A percentile compares a stretch with the other conserved stretches of the same genome.
Evolutionary conservation across 192 early-diverging fungal genomes (phyloP).

Genomic region (Thoreauomyces humboldtii): DNA sequence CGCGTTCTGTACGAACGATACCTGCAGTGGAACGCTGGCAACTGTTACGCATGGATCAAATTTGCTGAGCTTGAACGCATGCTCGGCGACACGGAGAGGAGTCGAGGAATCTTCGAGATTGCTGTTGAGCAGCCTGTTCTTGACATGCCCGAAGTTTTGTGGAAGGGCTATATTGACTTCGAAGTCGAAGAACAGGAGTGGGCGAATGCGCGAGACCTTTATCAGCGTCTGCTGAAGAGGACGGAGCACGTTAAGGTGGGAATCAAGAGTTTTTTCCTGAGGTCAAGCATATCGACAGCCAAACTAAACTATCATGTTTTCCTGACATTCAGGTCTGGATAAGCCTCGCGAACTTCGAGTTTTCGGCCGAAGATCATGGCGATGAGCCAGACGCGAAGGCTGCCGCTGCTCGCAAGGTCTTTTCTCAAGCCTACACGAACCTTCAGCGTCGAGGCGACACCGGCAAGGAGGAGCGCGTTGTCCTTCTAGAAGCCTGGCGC

Average conservation of each 20-base stretch:
- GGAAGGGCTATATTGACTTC: conserved; percentile 98
- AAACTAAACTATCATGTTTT: too few relatives aligned
- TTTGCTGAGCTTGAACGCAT: conserved; percentile 87
- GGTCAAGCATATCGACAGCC: too few relatives aligned
- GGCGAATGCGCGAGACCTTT: conserved; percentile 71
- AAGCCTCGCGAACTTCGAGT: conserved; percentile 90
- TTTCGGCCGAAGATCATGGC: conserved; percentile 59
- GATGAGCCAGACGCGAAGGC: conserved; percentile 34
- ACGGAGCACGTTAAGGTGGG: conserved; percentile 93
- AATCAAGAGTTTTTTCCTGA: too few relatives aligned
- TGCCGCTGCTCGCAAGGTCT: conserved; percentile 67
- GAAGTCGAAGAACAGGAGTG: conserved; percentile 83
- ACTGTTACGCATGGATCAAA: conserved; percentile 94
- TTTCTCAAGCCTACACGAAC: conserved; percentile 67
- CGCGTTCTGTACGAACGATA: conserved; percentile 88
- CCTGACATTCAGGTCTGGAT: conserved; percentile 87
- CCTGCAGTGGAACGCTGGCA: conserved; percentile 81
- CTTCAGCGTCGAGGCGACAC: conserved; percentile 63
- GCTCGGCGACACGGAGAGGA: conserved; percentile 82
- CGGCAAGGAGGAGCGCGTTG: conserved; percentile 79
- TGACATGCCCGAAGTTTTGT: conserved; percentile 98
- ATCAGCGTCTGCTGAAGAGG: conserved; percentile 78
- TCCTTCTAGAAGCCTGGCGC: conserved; percentile 89
- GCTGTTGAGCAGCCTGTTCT: conserved; percentile 84
- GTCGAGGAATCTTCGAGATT: conserved; percentile 86